These are phyloP conservation scores for Umbelopsis sp. DNA, from an alignment of 192 early-diverging fungal species.

Conservation along the genomic window DNA sequence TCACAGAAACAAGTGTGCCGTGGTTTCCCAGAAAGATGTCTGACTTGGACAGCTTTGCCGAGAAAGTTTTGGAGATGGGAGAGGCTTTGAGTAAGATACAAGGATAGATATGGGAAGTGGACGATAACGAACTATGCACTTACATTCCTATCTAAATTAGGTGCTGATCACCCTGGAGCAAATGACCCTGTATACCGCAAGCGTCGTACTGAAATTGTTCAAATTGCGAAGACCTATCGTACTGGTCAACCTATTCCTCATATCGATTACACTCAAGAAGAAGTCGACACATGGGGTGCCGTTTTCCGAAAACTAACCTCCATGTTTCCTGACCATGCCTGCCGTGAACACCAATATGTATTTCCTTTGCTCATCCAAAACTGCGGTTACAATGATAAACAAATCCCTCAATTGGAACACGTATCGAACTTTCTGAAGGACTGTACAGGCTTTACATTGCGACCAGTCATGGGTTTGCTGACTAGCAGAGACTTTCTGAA, in stretches of 20 bases:
- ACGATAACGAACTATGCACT: background rate
- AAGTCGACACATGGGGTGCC: constrained; percentile 83
- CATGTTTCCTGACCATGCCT: constrained; percentile 86
- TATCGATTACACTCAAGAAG: constrained; percentile 78
- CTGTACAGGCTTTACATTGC: constrained; percentile 92
- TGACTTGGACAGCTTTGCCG: constrained; percentile 91
- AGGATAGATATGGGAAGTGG: background rate
- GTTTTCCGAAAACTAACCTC: constrained; percentile 74
- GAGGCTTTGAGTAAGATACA: constrained; percentile 66
- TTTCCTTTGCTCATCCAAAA: constrained; percentile 89
- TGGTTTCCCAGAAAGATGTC: constrained; percentile 96
- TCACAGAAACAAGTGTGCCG: constrained; percentile 53
- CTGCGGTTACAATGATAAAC: constrained; percentile 82
- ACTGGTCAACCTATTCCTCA: constrained; percentile 78
- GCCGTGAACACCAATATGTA: constrained; percentile 89
- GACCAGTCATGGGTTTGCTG: constrained; percentile 93
- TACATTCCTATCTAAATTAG: constrained; percentile 34
- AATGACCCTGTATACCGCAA: constrained; percentile 82
- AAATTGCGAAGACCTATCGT: constrained; percentile 77
- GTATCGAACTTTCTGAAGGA: constrained; percentile 92
- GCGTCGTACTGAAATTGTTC: constrained; percentile 81
- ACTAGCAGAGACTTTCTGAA: constrained; percentile 95
- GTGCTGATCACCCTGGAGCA: constrained; percentile 93
- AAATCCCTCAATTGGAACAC: constrained; percentile 89
- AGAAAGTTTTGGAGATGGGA: constrained; percentile 91